Evolutionary conservation across 2,329 filamentous ascomycete species (phyloP).

Genomic region (Alternaria sp.): DNA sequence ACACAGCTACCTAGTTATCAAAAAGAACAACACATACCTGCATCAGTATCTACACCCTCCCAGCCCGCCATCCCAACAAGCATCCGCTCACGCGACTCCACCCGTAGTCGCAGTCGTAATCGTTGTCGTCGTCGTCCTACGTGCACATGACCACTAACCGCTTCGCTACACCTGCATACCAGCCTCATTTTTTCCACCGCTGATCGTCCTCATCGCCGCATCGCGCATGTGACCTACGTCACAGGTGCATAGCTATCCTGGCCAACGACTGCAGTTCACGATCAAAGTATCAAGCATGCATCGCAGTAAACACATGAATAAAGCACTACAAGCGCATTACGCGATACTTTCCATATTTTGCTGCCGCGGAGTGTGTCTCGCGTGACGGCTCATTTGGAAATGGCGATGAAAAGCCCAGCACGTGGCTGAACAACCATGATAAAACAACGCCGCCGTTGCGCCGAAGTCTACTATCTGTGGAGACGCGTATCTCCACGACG

Average conservation of each 20-base stretch:
- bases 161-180: constrained; percentile 9
- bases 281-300: background rate
- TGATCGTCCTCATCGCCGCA: background rate
- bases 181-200: constrained; percentile 4
- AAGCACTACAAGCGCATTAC: background rate
- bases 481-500: background rate
- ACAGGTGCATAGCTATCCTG: background rate
- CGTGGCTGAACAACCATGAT: background rate
- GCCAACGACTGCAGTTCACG: background rate
- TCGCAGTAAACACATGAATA: background rate
- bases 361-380: background rate
- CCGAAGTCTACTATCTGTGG: background rate
- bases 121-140: background rate
- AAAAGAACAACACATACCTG: background rate
- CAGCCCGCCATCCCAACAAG: background rate
- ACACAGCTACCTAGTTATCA: background rate
- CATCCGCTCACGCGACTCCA: background rate
- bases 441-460: background rate
- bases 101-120: background rate
- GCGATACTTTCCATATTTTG: background rate
- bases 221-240: background rate
- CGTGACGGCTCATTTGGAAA: background rate
- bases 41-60: background rate
- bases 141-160: constrained; percentile 1
- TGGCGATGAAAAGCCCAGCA: background rate